Percentiles rank a stretch among this genome's conserved stretches.
These are phyloP conservation scores for Lentinus polychrous DNA, from an alignment of 1,284 basidiomycete species.

Conservation along the genomic window DNA sequence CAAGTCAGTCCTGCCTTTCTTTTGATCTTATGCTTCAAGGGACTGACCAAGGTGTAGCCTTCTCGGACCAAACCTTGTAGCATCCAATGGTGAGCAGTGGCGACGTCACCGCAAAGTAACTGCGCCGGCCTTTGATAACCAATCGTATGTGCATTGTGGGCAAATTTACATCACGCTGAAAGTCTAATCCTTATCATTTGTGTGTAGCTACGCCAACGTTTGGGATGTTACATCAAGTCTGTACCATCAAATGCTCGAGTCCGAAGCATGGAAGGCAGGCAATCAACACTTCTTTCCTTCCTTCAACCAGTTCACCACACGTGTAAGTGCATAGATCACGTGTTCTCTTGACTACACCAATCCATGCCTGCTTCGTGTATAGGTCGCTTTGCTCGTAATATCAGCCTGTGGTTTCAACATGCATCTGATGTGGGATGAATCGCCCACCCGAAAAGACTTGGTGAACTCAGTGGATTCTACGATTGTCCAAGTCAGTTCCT, in stretches of 20 bases:
- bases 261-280: constrained; percentile 8
- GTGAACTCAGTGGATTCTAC: constrained; percentile 5
- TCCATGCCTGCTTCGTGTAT: neutral
- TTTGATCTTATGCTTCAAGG: no score
- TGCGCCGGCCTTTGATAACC: constrained; percentile 9
- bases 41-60: neutral
- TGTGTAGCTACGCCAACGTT: constrained; percentile 5
- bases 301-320: constrained; percentile 9
- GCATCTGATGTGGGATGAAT: constrained; percentile 7
- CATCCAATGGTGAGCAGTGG: constrained; percentile 8
- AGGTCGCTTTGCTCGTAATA: constrained; percentile 10
- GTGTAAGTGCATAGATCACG: constrained; percentile 1
- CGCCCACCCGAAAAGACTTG: constrained; percentile 1
- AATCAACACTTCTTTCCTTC: constrained; percentile 9
- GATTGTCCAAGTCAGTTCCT: constrained; percentile 5
- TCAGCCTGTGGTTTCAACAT: constrained; percentile 12
- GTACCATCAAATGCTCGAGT: constrained; percentile 9
- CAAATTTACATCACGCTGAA: neutral
- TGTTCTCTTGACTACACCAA: neutral
- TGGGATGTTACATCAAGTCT: constrained; percentile 9
- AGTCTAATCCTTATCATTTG: no score
- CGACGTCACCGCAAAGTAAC: constrained; percentile 8
- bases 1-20: neutral
- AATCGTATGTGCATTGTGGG: constrained; percentile 2
- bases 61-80: constrained; percentile 7